A percentile compares a stretch with the other conserved stretches of the same genome.
phyloP scores from a whole-genome alignment of 768 basidiomycete genomes.

The Phlebiopsis gigantea region DNA sequence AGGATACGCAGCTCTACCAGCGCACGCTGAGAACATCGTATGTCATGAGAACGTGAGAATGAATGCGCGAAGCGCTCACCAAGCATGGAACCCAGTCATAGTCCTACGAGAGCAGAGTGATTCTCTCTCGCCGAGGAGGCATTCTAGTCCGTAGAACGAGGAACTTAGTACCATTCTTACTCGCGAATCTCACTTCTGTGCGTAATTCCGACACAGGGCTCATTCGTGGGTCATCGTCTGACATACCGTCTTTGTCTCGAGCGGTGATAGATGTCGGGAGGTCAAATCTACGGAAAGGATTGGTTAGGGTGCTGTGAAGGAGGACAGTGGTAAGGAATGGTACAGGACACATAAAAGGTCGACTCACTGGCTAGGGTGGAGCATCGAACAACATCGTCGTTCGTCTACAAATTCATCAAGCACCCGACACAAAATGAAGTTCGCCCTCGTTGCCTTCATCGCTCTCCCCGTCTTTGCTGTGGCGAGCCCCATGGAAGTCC shows the following conservation, averaged over 20 bases:
- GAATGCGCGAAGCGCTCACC: too few species aligned
- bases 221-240: not conserved
- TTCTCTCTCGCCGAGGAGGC: too few species aligned
- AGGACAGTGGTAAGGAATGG: not conserved
- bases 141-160: too few species aligned
- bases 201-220: too few species aligned
- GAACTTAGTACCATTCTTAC: too few species aligned
- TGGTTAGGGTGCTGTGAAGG: not conserved
- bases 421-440: not conserved
- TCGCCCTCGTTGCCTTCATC: slow-evolving; percentile 9
- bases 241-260: not conserved
- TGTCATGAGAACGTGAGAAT: too few species aligned
- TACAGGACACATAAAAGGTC: not conserved
- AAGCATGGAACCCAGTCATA: too few species aligned
- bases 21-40: too few species aligned
- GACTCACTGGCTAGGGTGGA: not conserved
- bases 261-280: not conserved
- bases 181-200: too few species aligned
- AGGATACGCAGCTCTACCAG: too few species aligned
- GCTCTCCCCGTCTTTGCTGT: not conserved
- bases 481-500: not conserved
- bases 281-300: not conserved
- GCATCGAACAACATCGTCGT: not conserved
- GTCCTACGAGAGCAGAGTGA: too few species aligned
- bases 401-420: not conserved